Evolutionary conservation across 768 basidiomycete species (phyloP).

Genomic region (Tricholoma furcatifolium): DNA sequence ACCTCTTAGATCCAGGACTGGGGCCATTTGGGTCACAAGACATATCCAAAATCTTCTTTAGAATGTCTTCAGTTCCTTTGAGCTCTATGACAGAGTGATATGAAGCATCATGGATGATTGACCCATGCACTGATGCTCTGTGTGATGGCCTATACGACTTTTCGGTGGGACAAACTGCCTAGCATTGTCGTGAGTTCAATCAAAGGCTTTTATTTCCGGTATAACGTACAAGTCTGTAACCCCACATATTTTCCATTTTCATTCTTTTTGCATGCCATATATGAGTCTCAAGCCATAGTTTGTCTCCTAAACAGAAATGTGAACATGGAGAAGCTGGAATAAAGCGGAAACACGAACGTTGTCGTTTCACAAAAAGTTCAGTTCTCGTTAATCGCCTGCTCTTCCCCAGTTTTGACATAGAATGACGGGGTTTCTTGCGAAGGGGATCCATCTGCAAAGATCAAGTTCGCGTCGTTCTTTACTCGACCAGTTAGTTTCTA

Average conservation of each 20-base stretch:
- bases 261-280: constrained; percentile 97
- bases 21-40: constrained; percentile 67
- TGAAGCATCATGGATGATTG: constrained; percentile 88
- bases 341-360: constrained; percentile 48
- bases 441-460: constrained; percentile 46
- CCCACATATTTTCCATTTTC: constrained; percentile 93
- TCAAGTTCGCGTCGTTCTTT: neutral
- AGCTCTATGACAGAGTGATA: constrained; percentile 80
- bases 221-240: constrained; percentile 71
- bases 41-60: constrained; percentile 49
- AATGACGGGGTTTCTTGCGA: constrained; percentile 38
- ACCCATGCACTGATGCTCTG: constrained; percentile 80
- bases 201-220: neutral
- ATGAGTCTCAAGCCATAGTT: constrained; percentile 94
- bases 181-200: neutral
- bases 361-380: constrained; percentile 64
- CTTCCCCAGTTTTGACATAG: constrained; percentile 65
- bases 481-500: neutral
- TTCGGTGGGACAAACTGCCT: constrained; percentile 87
- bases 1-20: constrained; percentile 65
- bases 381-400: constrained; percentile 55
- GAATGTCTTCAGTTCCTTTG: constrained; percentile 54
- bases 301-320: constrained; percentile 53
- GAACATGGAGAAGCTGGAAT: neutral
- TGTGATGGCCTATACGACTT: constrained; percentile 92